These are phyloP conservation scores for Boletus sp. DNA, from an alignment of 1,284 basidiomycete genomes.

Conservation along the genomic window DNA sequence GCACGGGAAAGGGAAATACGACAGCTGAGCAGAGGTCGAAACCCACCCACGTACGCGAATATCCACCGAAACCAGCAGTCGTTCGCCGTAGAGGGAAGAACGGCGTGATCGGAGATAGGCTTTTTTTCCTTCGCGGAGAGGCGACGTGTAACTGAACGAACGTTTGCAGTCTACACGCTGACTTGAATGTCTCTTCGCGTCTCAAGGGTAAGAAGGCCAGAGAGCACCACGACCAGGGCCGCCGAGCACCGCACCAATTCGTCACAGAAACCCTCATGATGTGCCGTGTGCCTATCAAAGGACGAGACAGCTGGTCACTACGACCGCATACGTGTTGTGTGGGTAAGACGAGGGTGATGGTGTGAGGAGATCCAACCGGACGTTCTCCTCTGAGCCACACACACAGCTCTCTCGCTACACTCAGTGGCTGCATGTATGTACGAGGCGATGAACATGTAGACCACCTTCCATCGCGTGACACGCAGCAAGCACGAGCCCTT, in stretches of 20 bases:
- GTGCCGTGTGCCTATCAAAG: neutral
- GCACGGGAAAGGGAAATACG: constrained; percentile 7
- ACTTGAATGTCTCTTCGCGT: neutral
- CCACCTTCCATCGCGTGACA: constrained; percentile 3
- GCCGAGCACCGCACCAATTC: neutral
- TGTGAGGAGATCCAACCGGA: constrained; percentile 2
- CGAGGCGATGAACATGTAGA: neutral
- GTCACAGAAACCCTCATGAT: neutral
- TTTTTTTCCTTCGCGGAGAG: constrained; percentile 24
- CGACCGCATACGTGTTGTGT: neutral
- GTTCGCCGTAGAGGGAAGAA: constrained; percentile 38
- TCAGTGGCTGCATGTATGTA: neutral
- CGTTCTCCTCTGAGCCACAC: too few relatives aligned
- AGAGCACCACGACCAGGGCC: neutral
- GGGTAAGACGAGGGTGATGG: neutral
- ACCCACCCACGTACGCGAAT: constrained; percentile 43
- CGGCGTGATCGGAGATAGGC: constrained; percentile 33
- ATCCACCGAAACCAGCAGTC: constrained; percentile 41
- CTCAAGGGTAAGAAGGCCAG: constrained; percentile 1
- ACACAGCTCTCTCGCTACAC: too few relatives aligned
- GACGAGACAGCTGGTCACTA: neutral
- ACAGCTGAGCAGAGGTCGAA: constrained; percentile 2
- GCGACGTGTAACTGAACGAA: too few relatives aligned
- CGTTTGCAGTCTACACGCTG: neutral
- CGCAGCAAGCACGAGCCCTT: constrained; percentile 16